phyloP scores from a whole-genome alignment of 768 basidiomycete genomes.

The Trametes sanguinea region DNA sequence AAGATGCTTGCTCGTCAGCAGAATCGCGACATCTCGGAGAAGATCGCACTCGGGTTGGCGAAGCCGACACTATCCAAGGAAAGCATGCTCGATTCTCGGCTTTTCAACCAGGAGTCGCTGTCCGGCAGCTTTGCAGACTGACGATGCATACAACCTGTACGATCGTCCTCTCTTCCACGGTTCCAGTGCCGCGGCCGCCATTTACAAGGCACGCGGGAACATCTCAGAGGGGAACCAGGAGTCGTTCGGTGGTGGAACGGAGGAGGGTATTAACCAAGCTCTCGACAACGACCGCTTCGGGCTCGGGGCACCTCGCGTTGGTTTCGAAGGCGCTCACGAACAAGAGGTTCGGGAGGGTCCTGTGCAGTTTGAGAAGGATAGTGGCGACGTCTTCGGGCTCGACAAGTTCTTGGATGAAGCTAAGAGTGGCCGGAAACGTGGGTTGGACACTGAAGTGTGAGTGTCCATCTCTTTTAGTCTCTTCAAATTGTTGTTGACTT shows the following conservation, averaged over 20 bases:
- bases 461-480: slow-evolving; percentile 29
- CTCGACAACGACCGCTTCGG: slow-evolving; percentile 93
- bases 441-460: slow-evolving; percentile 75
- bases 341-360: slow-evolving; percentile 90
- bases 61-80: slow-evolving; percentile 97
- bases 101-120: slow-evolving; percentile 96
- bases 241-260: slow-evolving; percentile 91
- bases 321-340: slow-evolving; percentile 89
- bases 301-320: slow-evolving; percentile 78
- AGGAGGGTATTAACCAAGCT: slow-evolving; percentile 90
- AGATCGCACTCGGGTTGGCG: slow-evolving; percentile 95
- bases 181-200: slow-evolving; percentile 96
- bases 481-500: background rate
- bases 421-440: slow-evolving; percentile 91
- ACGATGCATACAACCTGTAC: slow-evolving; percentile 93
- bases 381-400: slow-evolving; percentile 94
- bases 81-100: slow-evolving; percentile 92
- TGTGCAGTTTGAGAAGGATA: slow-evolving; percentile 98
- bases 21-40: slow-evolving; percentile 99
- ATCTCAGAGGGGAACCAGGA: slow-evolving; percentile 86
- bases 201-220: slow-evolving; percentile 94
- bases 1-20: slow-evolving; percentile 95
- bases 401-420: slow-evolving; percentile 98
- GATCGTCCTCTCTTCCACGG: slow-evolving; percentile 96
- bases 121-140: slow-evolving; percentile 80